Evolutionary conservation across 257 asterid genomes (phyloP), one percentile per base, ranked within the genome.

Genomic region (Rehmannia glutinosa): DNA sequence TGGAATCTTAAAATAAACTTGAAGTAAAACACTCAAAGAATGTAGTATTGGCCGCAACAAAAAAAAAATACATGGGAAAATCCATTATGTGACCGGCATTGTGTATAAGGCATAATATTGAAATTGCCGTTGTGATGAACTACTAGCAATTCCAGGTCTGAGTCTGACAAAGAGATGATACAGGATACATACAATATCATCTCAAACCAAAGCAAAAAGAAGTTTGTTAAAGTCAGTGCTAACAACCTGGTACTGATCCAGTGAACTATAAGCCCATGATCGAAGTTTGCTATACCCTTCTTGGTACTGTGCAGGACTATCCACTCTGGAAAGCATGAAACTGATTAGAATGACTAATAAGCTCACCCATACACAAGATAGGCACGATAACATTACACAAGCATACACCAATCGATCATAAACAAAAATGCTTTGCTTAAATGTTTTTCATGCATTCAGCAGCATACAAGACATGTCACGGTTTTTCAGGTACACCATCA

Each of bases 231-330:
- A 13, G 17, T 30, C 64, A 71, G 41, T 9, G 61, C 53, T 27
- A 55, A 52, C 43, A 38, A 89, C 98, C 97, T 91, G 96, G 77
- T 94, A 94, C 56, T 84, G 87, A 69, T 94, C 99, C 76, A 94
- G 80, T 3, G 99, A 91, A 78, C 84, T 84, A 66, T 94, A 87
- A 42, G 99, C 94, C 99, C 99, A 94, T 10, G 96, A 81, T 30
- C 99, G 91, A 62, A 94, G 96, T 79, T 87, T 90, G 81, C 81
- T 72, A 75, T 94, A 94, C 27, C 89, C 96, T 56, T 90, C 97
- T 6, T 85, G 96, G 83, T 88, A 91, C 75, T 86, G 92, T 25
- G 83, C 83, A 46, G 97, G 97, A 71, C 70, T 77, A 15, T 78
- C 96, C 64, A 73, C 81, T 74, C 97, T 92, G 89, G 54, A 73